Evolutionary conservation across 306 rosid genomes (phyloP).

Genomic region (Cucumis sativus): DNA sequence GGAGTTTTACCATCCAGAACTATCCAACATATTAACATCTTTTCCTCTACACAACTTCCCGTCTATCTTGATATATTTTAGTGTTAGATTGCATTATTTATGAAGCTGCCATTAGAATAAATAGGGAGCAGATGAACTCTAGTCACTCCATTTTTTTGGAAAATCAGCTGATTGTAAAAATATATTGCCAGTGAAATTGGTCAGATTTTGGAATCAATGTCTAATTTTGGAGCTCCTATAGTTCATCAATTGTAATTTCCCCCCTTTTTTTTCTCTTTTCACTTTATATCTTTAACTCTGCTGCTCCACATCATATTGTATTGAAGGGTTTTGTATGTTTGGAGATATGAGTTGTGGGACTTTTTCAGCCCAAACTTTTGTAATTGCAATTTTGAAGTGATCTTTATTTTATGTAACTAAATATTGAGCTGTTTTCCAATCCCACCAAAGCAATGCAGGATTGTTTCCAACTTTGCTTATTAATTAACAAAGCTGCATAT

Average conservation of each 20-base stretch:
- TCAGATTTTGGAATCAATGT: background rate
- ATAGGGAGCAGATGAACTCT: constrained; percentile 4
- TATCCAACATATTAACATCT: background rate
- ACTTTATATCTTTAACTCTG: background rate
- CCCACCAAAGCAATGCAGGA: background rate
- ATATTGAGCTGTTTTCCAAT: background rate
- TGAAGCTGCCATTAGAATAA: constrained; percentile 2
- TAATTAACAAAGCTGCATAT: background rate
- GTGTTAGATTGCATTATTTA: constrained; percentile 1
- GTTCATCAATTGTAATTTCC: background rate
- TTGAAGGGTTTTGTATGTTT: background rate
- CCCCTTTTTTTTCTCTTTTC: background rate
- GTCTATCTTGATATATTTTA: constrained; percentile 6
- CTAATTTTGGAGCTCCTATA: background rate
- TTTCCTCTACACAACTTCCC: background rate
- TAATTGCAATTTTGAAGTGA: background rate
- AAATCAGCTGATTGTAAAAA: constrained; percentile 3
- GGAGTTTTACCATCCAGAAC: constrained; percentile 29
- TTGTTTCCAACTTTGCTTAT: background rate
- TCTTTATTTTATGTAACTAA: background rate
- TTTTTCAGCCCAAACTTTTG: background rate
- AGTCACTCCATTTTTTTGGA: background rate
- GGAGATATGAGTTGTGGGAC: background rate
- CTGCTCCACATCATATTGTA: background rate
- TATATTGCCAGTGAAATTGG: background rate